A percentile compares a stretch with the other conserved stretches of the same genome.
Evolutionary conservation across 352 stramenopile genomes (phyloP).

Genomic region (Pythium coloratum): DNA sequence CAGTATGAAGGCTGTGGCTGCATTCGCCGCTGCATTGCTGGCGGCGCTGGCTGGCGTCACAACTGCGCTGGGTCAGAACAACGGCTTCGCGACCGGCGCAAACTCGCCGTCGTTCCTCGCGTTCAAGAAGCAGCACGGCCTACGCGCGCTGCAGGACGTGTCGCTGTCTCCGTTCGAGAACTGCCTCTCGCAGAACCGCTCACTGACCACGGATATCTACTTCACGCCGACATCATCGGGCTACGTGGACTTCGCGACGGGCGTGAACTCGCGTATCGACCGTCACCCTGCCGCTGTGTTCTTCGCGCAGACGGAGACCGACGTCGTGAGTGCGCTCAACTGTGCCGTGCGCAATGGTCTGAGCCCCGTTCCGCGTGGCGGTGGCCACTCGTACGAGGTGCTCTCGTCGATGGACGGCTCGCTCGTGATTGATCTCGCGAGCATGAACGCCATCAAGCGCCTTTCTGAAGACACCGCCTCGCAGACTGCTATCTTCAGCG

Average conservation of each 20-base stretch:
- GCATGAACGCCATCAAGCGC: constrained; percentile 46
- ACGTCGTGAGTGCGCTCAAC: constrained; percentile 43
- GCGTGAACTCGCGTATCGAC: constrained; percentile 48
- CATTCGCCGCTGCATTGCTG: background rate
- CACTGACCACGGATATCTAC: constrained; percentile 22
- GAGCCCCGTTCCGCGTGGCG: constrained; percentile 42
- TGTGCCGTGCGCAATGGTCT: constrained; percentile 41
- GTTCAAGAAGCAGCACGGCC: constrained; percentile 20
- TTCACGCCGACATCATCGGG: constrained; percentile 20
- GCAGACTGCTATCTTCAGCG: constrained; percentile 37
- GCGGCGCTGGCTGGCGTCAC: background rate
- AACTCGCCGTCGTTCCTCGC: constrained; percentile 19
- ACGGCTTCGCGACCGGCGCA: background rate
- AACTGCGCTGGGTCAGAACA: background rate
- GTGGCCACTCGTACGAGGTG: constrained; percentile 59
- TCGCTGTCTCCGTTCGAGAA: constrained; percentile 19
- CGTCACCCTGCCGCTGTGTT: constrained; percentile 47
- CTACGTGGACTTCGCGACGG: constrained; percentile 52
- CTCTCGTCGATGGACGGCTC: constrained; percentile 57
- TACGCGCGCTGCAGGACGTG: constrained; percentile 11
- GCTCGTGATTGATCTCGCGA: constrained; percentile 57
- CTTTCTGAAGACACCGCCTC: constrained; percentile 28
- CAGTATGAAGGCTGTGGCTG: background rate
- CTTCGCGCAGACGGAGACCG: constrained; percentile 42
- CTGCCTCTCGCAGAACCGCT: constrained; percentile 23